A percentile compares a stretch with the other conserved stretches of the same genome.
Evolutionary conservation across 352 stramenopile genomes (phyloP).

Genomic region (Globisporangium cederbergense): DNA sequence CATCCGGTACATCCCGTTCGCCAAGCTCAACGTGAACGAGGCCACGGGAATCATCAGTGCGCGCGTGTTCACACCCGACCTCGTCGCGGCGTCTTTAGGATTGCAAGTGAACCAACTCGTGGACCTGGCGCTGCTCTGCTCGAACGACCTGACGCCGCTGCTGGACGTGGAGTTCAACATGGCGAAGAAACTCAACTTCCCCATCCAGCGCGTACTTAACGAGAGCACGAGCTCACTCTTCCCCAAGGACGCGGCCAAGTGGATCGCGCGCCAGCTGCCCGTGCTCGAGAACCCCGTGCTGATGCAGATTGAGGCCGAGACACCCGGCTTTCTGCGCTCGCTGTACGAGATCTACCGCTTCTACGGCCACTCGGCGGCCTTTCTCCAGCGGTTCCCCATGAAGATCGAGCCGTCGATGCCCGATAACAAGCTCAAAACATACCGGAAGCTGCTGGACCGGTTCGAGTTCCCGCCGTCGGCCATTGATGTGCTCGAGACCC

Average conservation of each 20-base stretch:
- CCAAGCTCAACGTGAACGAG: slow-evolving; percentile 32
- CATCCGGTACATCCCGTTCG: slow-evolving; percentile 81
- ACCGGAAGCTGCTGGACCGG: slow-evolving; percentile 56
- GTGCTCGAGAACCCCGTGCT: slow-evolving; percentile 60
- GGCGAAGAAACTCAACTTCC: slow-evolving; percentile 47
- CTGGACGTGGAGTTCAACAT: slow-evolving; percentile 67
- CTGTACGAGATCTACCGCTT: slow-evolving; percentile 80
- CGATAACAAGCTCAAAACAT: slow-evolving; percentile 48
- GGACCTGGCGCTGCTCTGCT: slow-evolving; percentile 81
- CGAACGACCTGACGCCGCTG: slow-evolving; percentile 84
- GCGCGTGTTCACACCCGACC: slow-evolving; percentile 66
- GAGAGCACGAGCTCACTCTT: slow-evolving; percentile 28
- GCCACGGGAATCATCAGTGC: slow-evolving; percentile 34
- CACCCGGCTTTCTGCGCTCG: slow-evolving; percentile 39
- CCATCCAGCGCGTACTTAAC: slow-evolving; percentile 35
- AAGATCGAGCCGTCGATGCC: slow-evolving; percentile 25
- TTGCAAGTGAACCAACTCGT: slow-evolving; percentile 70
- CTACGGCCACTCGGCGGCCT: slow-evolving; percentile 49
- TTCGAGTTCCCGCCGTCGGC: slow-evolving; percentile 50
- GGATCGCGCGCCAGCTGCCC: slow-evolving; percentile 48
- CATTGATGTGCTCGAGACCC: slow-evolving; percentile 64
- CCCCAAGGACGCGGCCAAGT: slow-evolving; percentile 47
- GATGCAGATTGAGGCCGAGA: slow-evolving; percentile 36
- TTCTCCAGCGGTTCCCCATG: slow-evolving; percentile 49
- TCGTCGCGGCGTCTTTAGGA: slow-evolving; percentile 59